These are phyloP conservation scores for Panicum hallii DNA, from an alignment of 202 grass and related monocot genomes.

Conservation along the genomic window DNA sequence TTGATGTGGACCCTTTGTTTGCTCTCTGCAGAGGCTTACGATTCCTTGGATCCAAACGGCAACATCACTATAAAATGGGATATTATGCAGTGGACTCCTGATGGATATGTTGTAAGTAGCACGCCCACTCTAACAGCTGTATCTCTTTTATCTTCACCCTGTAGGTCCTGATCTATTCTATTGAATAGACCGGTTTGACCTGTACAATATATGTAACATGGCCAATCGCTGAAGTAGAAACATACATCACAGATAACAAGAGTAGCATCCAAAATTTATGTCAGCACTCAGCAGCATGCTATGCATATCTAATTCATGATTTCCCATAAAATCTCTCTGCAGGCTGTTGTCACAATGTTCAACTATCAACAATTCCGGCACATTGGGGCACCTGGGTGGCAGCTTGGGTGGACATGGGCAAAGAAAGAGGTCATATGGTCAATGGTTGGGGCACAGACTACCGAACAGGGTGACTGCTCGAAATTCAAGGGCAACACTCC, in stretches of 20 bases:
- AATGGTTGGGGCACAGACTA: constrained; percentile 86
- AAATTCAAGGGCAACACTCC: constrained; percentile 68
- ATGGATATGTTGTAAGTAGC: constrained; percentile 68
- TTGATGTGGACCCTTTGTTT: constrained; percentile 40
- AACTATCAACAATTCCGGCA: constrained; percentile 98
- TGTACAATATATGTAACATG: not conserved
- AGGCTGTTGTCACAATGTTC: constrained; percentile 92
- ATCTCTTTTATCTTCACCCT: constrained; percentile 28
- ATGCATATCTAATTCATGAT: constrained; percentile 12
- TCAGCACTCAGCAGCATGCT: not conserved
- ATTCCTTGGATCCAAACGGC: constrained; percentile 88
- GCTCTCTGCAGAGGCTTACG: constrained; percentile 78
- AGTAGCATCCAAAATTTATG: constrained; percentile 1
- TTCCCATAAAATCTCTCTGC: constrained; percentile 35
- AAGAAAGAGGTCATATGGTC: constrained; percentile 98
- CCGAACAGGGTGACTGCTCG: constrained; percentile 96
- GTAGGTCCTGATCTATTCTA: constrained; percentile 2
- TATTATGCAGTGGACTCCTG: constrained; percentile 88
- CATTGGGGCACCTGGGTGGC: constrained; percentile 86
- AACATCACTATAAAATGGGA: constrained; percentile 99
- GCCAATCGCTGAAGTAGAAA: constrained; percentile 18
- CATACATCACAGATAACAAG: constrained; percentile 1
- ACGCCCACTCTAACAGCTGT: constrained; percentile 24
- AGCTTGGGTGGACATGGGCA: constrained; percentile 89
- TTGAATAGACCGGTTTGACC: constrained; percentile 11